Evolutionary conservation across 257 asterid species (phyloP), one percentile per base, ranked within the genome.

Genomic region (Anisodus acutangulus): DNA sequence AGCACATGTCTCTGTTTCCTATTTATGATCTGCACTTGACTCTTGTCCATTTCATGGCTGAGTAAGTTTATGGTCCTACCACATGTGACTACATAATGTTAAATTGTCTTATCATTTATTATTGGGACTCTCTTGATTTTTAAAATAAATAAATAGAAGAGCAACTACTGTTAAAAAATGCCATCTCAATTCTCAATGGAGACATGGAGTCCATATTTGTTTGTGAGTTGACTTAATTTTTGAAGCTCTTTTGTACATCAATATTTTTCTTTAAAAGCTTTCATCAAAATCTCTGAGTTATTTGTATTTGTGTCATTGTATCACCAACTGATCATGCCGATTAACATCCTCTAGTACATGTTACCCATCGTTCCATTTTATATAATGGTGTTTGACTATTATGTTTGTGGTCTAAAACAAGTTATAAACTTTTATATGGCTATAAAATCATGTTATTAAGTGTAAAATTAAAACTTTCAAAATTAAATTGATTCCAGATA

Each of bases 1-100:
- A 10, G 87, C 92, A 92, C 95, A 89, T 92, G 94, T 51, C 5
- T 47, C 55, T 90, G 93, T 89, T 89, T 70, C 79, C 59, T 31
- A 55, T 16, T 60, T 64, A 55, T 17, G 67, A 10, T 22, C 13
- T 49, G 43, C n/a, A 22, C 8, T 49, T 49, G 81, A 74, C 81
- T 74, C 60, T 49, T 22, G 26, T 51, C 81, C 81, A 78, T 78
- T 78, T 78, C 49, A 63, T 39, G 80, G 64, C 49, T 49, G 31
- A 41, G 78, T 16, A 69, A 9, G 5, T 13, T 12, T 81, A 66
- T 86, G 87, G 87, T 78, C 92, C 91, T 86, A 81, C 59, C 13
- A 89, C 92, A 90, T 88, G 91, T 90, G 91, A 85, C 76, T 82
- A 11, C 69, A 58, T 66, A 41, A 78, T 78, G 64, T 35, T 76